These are phyloP conservation scores for Eragrostis nindensis DNA, from an alignment of 176 grass and related monocot species.

Conservation along the genomic window DNA sequence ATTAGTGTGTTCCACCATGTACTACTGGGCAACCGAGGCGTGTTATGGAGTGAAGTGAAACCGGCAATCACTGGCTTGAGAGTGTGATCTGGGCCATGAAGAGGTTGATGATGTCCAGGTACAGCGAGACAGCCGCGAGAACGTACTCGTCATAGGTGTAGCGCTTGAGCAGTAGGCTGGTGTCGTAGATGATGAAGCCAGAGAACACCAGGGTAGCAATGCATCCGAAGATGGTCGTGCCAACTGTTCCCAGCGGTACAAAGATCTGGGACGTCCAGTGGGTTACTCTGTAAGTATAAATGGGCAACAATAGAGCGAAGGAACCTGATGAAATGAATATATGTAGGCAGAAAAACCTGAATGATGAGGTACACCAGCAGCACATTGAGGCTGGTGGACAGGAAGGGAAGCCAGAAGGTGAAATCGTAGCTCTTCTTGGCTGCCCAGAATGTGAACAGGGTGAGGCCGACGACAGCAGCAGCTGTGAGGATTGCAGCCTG, in stretches of 20 bases:
- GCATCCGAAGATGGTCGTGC: slow-evolving; percentile 49
- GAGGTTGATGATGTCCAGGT: slow-evolving; percentile 73
- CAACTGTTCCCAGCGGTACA: slow-evolving; percentile 46
- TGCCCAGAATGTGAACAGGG: slow-evolving; percentile 66
- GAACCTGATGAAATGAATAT: too few relatives aligned
- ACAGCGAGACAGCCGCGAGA: slow-evolving; percentile 54
- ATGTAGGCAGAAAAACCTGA: slow-evolving; percentile 52
- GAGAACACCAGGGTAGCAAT: slow-evolving; percentile 54
- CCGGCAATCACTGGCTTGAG: neutral
- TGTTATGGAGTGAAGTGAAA: neutral
- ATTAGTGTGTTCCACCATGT: slow-evolving; percentile 8
- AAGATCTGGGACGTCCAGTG: slow-evolving; percentile 40
- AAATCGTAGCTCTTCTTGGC: slow-evolving; percentile 52
- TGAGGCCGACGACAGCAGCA: slow-evolving; percentile 43
- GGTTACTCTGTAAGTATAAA: slow-evolving; percentile 25
- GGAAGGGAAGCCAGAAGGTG: slow-evolving; percentile 51
- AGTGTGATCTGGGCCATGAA: slow-evolving; percentile 60
- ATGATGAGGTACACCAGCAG: slow-evolving; percentile 48
- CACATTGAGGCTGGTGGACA: slow-evolving; percentile 44
- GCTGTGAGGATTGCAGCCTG: slow-evolving; percentile 51
- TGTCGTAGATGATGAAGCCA: slow-evolving; percentile 62
- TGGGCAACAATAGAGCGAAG: too few relatives aligned
- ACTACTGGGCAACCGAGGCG: neutral
- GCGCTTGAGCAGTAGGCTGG: slow-evolving; percentile 58
- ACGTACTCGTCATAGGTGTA: slow-evolving; percentile 65